phyloP scores from a whole-genome alignment of 164 flowering plant genomes.

The Vitis rupestris region DNA sequence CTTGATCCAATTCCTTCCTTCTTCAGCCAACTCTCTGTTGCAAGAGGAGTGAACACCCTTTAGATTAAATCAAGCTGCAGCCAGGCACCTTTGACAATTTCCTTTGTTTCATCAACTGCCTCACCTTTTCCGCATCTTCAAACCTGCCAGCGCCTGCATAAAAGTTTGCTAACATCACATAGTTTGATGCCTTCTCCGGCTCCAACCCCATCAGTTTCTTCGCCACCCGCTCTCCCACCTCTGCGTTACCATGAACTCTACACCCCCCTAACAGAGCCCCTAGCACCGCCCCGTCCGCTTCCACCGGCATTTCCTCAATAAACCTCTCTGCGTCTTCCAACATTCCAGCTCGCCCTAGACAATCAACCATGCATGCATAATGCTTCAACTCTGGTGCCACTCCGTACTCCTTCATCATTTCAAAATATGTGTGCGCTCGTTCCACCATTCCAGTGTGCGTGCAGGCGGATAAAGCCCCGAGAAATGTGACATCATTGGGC shows the following conservation, averaged over 20 bases:
- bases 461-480: slow-evolving; percentile 17
- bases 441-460: slow-evolving; percentile 18
- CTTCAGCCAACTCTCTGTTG: no score
- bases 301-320: slow-evolving; percentile 26
- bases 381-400: slow-evolving; percentile 21
- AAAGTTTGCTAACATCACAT: slow-evolving; percentile 24
- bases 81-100: slow-evolving; percentile 12
- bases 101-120: slow-evolving; percentile 11
- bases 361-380: slow-evolving; percentile 28
- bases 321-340: slow-evolving; percentile 27
- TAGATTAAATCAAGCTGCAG: slow-evolving; percentile 4
- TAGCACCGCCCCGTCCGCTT: slow-evolving; percentile 24
- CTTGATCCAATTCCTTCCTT: no score
- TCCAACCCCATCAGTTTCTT: slow-evolving; percentile 21
- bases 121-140: slow-evolving; percentile 14
- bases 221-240: slow-evolving; percentile 25
- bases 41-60: no score
- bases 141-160: slow-evolving; percentile 19
- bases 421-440: neutral
- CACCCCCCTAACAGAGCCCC: slow-evolving; percentile 26
- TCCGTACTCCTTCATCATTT: slow-evolving; percentile 18
- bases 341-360: slow-evolving; percentile 23
- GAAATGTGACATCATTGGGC: slow-evolving; percentile 18
- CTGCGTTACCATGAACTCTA: slow-evolving; percentile 22
- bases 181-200: slow-evolving; percentile 24